Evolutionary conservation across 2,329 filamentous ascomycete genomes (phyloP).

Genomic region (Cladophialophora yegresii): DNA sequence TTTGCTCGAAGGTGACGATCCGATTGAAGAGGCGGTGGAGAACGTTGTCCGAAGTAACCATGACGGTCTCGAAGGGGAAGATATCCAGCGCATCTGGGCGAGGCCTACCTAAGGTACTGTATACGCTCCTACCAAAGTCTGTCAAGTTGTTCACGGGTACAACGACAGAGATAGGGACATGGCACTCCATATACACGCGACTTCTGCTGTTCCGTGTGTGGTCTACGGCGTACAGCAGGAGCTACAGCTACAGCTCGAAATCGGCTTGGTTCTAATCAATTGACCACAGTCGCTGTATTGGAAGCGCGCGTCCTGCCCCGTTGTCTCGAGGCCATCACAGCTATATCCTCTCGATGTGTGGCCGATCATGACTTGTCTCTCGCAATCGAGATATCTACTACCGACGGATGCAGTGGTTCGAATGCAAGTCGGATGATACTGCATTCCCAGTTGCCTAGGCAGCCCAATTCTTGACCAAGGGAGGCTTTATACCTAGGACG

Average conservation of each 20-base stretch:
- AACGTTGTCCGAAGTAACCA: slow-evolving; percentile 48
- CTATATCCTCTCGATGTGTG: neutral
- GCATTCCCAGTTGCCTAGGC: too few relatives aligned
- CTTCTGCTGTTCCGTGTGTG: neutral
- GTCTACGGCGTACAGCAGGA: neutral
- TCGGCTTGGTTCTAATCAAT: neutral
- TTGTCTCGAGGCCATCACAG: neutral
- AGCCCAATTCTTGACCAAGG: too few relatives aligned
- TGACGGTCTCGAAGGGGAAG: slow-evolving; percentile 54
- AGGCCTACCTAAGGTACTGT: slow-evolving; percentile 12
- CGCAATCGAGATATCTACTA: neutral
- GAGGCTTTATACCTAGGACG: too few relatives aligned
- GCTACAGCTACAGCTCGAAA: too few relatives aligned
- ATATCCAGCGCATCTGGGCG: slow-evolving; percentile 49
- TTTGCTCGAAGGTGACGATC: slow-evolving; percentile 54
- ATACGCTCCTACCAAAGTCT: neutral
- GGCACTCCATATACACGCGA: neutral
- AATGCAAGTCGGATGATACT: neutral
- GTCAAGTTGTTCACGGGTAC: neutral
- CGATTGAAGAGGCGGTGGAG: slow-evolving; percentile 51
- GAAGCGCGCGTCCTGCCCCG: neutral
- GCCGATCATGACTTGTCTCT: neutral
- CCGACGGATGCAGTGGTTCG: neutral
- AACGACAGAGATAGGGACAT: neutral
- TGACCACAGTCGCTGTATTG: neutral